Percentiles rank a stretch among this genome's conserved stretches.
Conservation (phyloP, 129 eudicot genomes). For the Escallonia rubra region DNA sequence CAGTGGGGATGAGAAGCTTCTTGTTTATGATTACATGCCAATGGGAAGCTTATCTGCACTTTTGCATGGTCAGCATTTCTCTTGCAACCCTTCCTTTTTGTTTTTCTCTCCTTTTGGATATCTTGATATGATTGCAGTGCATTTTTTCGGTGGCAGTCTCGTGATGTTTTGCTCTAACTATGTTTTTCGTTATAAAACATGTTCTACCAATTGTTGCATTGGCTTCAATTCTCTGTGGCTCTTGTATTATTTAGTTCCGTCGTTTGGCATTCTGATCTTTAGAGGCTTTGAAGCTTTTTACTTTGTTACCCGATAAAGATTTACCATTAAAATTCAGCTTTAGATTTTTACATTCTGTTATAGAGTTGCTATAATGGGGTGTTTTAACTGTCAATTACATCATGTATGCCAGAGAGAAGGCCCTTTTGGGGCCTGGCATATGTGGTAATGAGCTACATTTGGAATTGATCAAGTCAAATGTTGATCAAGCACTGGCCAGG, state of each 20-base stretch:
- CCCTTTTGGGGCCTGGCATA: background rate
- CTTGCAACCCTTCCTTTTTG: background rate
- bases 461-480: slow-evolving; percentile 1
- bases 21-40: slow-evolving; percentile 91
- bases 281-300: too few species aligned
- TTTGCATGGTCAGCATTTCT: slow-evolving; percentile 61
- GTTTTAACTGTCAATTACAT: background rate
- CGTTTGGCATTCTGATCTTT: background rate
- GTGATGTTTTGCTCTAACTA: background rate
- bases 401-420: slow-evolving; percentile 1
- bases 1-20: slow-evolving; percentile 68
- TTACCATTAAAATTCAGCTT: background rate
- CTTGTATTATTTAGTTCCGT: background rate
- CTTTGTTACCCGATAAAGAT: background rate
- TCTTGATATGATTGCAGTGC: background rate
- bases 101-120: too few species aligned
- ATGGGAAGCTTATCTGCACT: slow-evolving; percentile 97
- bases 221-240: background rate
- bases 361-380: background rate
- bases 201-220: background rate
- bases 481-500: too few species aligned
- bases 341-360: background rate
- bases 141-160: background rate
- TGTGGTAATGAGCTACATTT: background rate
- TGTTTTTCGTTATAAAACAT: background rate